These are phyloP conservation scores for Beauveria australis DNA, from an alignment of 2,329 filamentous ascomycete species.

Conservation along the genomic window DNA sequence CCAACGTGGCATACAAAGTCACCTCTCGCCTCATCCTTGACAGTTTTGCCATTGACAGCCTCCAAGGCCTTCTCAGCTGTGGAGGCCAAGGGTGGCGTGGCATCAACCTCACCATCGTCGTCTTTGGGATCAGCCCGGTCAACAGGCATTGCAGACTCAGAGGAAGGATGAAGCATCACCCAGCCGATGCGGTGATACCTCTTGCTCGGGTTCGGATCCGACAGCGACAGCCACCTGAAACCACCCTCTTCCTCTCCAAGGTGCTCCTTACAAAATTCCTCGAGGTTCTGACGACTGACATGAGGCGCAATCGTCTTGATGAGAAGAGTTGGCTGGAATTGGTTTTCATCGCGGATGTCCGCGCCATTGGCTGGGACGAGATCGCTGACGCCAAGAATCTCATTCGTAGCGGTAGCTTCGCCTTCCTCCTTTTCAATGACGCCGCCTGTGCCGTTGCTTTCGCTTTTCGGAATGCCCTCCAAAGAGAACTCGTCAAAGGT, in stretches of 20 bases:
- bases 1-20: slow-evolving; percentile 98
- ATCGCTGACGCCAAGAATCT: slow-evolving; percentile 88
- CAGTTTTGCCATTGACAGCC: slow-evolving; percentile 95
- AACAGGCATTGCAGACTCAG: slow-evolving; percentile 55
- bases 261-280: slow-evolving; percentile 90
- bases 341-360: slow-evolving; percentile 81
- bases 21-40: slow-evolving; percentile 85
- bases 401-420: slow-evolving; percentile 82
- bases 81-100: slow-evolving; percentile 42
- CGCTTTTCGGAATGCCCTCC: slow-evolving; percentile 88
- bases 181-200: slow-evolving; percentile 96
- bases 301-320: slow-evolving; percentile 98
- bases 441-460: slow-evolving; percentile 79
- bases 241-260: slow-evolving; percentile 85
- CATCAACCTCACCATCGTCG: slow-evolving; percentile 49
- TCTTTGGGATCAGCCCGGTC: slow-evolving; percentile 70
- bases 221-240: slow-evolving; percentile 92
- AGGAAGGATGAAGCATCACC: slow-evolving; percentile 85
- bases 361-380: slow-evolving; percentile 75
- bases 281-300: slow-evolving; percentile 86
- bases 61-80: slow-evolving; percentile 83
- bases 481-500: slow-evolving; percentile 91
- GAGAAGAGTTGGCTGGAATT: slow-evolving; percentile 82
- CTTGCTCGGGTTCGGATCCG: slow-evolving; percentile 94
- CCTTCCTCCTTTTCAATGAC: slow-evolving; percentile 91